Conservation (phyloP, 345 rosid genomes). For the Geranium brycei region DNA sequence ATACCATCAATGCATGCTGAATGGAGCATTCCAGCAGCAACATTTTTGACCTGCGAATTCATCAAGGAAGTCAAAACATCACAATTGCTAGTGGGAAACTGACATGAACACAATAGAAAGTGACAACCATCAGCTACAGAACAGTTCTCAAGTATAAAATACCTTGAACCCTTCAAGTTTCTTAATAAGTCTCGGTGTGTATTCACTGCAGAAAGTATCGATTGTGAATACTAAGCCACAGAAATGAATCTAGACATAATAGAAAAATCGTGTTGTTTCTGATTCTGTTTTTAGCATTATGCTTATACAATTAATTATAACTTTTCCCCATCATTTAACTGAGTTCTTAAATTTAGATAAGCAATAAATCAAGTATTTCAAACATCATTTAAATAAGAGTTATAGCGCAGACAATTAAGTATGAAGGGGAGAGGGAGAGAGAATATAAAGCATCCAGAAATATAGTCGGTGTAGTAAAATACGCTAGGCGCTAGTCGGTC, state of each 20-base stretch:
- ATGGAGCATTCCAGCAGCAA: constrained; percentile 86
- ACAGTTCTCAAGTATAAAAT: constrained; percentile 7
- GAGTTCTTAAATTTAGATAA: not conserved
- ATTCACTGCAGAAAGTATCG: constrained; percentile 47
- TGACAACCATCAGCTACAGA: constrained; percentile 7
- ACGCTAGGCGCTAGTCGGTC: no score
- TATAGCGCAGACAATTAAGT: no score
- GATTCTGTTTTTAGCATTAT: not conserved
- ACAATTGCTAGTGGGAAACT: constrained; percentile 9
- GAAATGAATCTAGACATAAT: not conserved
- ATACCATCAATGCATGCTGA: constrained; percentile 82
- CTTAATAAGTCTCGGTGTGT: constrained; percentile 85
- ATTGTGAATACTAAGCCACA: not conserved
- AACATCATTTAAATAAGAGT: no score
- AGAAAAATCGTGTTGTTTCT: not conserved
- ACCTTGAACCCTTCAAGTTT: constrained; percentile 79
- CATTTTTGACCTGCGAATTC: constrained; percentile 43
- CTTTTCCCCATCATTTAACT: not conserved
- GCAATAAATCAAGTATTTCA: not conserved
- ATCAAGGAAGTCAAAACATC: constrained; percentile 14
- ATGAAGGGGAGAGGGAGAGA: no score
- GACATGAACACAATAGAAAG: constrained; percentile 5
- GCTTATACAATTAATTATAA: not conserved
- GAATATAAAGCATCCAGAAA: no score
- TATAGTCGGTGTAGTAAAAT: no score